A percentile compares a stretch with the other conserved stretches of the same genome.
Evolutionary conservation across 371 early-diverging fungal species (phyloP).

Genomic region (Mucor plumbeus): DNA sequence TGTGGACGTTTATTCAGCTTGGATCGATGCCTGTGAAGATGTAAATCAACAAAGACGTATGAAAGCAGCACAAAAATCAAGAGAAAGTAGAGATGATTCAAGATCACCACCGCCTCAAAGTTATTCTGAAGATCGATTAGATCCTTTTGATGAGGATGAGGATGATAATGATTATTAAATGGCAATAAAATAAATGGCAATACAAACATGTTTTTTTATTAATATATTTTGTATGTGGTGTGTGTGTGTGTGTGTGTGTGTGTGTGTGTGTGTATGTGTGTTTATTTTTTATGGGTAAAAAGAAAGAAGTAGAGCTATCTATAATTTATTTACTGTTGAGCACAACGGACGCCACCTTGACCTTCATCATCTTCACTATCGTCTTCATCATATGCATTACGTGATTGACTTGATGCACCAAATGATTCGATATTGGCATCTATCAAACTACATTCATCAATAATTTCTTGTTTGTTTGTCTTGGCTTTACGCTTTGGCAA

Average conservation of each 20-base stretch:
- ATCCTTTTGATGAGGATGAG: conserved; percentile 45
- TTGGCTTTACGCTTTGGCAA: conserved; percentile 50
- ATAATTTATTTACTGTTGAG: conserved; percentile 72
- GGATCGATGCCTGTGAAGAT: conserved; percentile 85
- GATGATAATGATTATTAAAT: conserved; percentile 34
- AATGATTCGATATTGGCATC: conserved; percentile 43
- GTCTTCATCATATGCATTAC: conserved; percentile 64
- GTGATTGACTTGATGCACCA: conserved; percentile 39
- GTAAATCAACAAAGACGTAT: conserved; percentile 55
- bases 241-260: not conserved
- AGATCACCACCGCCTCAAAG: conserved; percentile 26
- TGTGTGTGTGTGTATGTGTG: not conserved
- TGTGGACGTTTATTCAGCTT: conserved; percentile 84
- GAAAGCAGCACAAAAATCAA: conserved; percentile 26
- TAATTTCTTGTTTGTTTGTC: conserved; percentile 40
- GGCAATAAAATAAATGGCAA: not conserved
- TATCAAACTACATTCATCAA: conserved; percentile 52
- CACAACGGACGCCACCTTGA: conserved; percentile 75
- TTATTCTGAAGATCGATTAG: conserved; percentile 32
- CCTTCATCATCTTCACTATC: conserved; percentile 71
- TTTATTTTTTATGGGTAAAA: not conserved
- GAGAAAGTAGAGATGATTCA: conserved; percentile 21
- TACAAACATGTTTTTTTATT: no score
- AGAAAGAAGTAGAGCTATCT: not conserved
- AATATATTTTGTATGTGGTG: not conserved